These are phyloP conservation scores for Fragaria ananassa DNA, from an alignment of 306 rosid genomes.

Conservation along the genomic window DNA sequence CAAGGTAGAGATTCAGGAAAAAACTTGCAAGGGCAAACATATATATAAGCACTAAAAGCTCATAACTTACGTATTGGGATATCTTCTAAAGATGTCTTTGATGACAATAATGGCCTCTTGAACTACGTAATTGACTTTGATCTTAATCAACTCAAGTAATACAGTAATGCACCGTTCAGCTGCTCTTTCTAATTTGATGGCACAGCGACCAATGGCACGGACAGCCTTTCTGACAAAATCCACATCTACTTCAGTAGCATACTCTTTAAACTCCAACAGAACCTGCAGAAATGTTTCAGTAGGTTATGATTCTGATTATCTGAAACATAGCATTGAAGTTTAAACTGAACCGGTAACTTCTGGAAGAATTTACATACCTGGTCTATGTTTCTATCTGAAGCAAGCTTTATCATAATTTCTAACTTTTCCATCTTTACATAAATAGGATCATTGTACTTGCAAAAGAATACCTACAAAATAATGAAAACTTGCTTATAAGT, in stretches of 20 bases:
- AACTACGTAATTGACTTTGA: slow-evolving; percentile 96
- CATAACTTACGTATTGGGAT: slow-evolving; percentile 85
- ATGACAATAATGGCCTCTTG: slow-evolving; percentile 99
- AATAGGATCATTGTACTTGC: slow-evolving; percentile 99
- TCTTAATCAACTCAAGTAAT: slow-evolving; percentile 97
- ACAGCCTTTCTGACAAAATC: slow-evolving; percentile 98
- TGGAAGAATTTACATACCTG: slow-evolving; percentile 53
- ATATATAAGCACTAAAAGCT: neutral
- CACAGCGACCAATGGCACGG: slow-evolving; percentile 99
- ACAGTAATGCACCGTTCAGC: slow-evolving; percentile 99
- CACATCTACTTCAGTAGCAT: slow-evolving; percentile 98
- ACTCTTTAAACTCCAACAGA: slow-evolving; percentile 92
- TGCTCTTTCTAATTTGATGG: slow-evolving; percentile 96
- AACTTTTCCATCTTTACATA: slow-evolving; percentile 98
- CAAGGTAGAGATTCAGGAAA: slow-evolving; percentile 17
- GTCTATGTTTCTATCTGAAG: slow-evolving; percentile 94
- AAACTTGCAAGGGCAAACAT: slow-evolving; percentile 21
- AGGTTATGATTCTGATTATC: neutral
- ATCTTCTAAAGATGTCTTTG: slow-evolving; percentile 99
- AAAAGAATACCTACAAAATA: slow-evolving; percentile 80
- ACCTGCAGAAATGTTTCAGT: slow-evolving; percentile 50
- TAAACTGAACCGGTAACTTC: slow-evolving; percentile 17
- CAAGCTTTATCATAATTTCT: slow-evolving; percentile 98
- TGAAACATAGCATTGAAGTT: neutral
- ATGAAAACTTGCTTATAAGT: slow-evolving; percentile 15